Evolutionary conservation across 371 early-diverging fungal genomes (phyloP).

Genomic region (Mortierella sp.): DNA sequence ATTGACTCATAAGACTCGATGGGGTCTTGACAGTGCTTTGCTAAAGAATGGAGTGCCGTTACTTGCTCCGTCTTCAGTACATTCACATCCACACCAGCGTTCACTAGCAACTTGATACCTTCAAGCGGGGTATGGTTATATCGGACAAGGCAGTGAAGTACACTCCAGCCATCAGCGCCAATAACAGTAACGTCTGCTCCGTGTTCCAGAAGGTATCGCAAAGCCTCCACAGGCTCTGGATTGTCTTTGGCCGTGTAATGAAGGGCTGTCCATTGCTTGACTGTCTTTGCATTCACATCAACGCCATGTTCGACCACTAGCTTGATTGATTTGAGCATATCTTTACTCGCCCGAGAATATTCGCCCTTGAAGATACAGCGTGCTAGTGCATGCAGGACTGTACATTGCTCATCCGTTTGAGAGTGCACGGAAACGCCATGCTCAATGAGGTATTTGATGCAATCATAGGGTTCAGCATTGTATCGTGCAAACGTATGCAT

Average conservation of each 20-base stretch:
- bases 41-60: constrained; percentile 44
- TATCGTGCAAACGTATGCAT: constrained; percentile 53
- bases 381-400: constrained; percentile 47
- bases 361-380: constrained; percentile 50
- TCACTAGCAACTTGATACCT: constrained; percentile 41
- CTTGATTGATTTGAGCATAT: constrained; percentile 51
- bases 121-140: constrained; percentile 43
- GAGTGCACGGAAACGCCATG: constrained; percentile 46
- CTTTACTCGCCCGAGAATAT: constrained; percentile 39
- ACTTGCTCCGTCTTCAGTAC: constrained; percentile 49
- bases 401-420: constrained; percentile 47
- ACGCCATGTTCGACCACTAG: constrained; percentile 47
- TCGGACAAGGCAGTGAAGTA: constrained; percentile 45
- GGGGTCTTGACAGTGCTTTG: constrained; percentile 51
- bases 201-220: constrained; percentile 39
- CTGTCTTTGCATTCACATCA: constrained; percentile 46
- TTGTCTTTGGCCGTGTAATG: constrained; percentile 54
- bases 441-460: constrained; percentile 50
- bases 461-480: constrained; percentile 48
- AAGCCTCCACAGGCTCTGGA: constrained; percentile 45
- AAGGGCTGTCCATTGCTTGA: constrained; percentile 49
- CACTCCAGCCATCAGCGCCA: constrained; percentile 50
- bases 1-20: constrained; percentile 44
- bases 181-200: constrained; percentile 52
- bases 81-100: constrained; percentile 47